Percentiles rank a stretch among this genome's conserved stretches.
Conservation (phyloP, 1,284 basidiomycete genomes). For the Sanghuangporus sanghuang region DNA sequence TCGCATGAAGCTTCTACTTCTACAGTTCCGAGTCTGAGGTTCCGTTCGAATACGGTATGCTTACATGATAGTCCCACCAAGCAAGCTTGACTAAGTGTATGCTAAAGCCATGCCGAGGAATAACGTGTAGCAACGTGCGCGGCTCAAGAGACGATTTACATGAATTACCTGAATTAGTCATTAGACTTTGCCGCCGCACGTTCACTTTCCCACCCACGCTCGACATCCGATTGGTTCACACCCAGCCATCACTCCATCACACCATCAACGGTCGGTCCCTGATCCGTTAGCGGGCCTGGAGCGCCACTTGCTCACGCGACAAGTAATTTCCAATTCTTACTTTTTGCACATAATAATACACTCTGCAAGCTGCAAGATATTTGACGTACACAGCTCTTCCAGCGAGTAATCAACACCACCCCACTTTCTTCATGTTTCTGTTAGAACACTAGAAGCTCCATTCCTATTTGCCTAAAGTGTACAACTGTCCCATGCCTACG, state of each 20-base stretch:
- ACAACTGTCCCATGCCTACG: neutral
- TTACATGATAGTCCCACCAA: neutral
- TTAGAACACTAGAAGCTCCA: neutral
- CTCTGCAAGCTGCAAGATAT: neutral
- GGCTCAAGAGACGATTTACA: neutral
- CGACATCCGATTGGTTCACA: neutral
- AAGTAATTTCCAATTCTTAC: neutral
- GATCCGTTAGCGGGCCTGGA: neutral
- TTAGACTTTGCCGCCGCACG: slow-evolving; percentile 9
- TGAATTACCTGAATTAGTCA: neutral
- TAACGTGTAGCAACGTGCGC: neutral
- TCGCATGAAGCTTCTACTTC: neutral
- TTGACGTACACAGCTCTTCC: neutral
- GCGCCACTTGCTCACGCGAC: neutral
- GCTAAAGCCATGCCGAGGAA: neutral
- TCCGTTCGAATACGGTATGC: neutral
- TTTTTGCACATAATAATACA: neutral
- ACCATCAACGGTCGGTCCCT: neutral
- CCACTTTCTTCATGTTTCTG: neutral
- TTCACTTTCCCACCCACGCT: neutral
- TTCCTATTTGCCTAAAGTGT: neutral
- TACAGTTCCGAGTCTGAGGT: neutral
- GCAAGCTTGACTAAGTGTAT: neutral
- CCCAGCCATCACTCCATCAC: neutral
- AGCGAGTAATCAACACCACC: neutral